A percentile compares a stretch with the other conserved stretches of the same genome.
Evolutionary conservation across 2,329 filamentous ascomycete species (phyloP).

Genomic region (Bipolaris victoriae): DNA sequence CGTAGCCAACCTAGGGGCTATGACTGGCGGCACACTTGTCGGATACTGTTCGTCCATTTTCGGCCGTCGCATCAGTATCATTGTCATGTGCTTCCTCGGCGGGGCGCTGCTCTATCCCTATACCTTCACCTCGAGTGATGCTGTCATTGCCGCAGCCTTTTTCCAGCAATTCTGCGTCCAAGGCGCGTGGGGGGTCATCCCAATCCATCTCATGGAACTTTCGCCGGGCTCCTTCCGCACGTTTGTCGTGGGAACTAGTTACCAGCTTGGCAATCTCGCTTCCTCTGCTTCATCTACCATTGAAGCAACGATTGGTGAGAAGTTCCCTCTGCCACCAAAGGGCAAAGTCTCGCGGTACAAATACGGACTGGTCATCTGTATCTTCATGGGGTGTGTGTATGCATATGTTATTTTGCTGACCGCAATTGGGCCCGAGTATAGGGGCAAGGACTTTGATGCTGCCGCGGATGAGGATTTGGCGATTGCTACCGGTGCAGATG

Average conservation of each 20-base stretch:
- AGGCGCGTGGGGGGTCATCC: conserved; percentile 54
- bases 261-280: conserved; percentile 79
- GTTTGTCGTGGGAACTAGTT: conserved; percentile 74
- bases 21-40: conserved; percentile 54
- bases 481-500: conserved; percentile 26
- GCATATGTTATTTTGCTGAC: conserved; percentile 67
- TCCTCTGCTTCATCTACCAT: conserved; percentile 75
- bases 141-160: conserved; percentile 79
- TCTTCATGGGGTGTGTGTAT: conserved; percentile 88
- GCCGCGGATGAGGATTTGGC: conserved; percentile 44
- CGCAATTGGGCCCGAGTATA: conserved; percentile 64
- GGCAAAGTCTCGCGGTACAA: conserved; percentile 46
- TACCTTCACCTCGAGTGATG: conserved; percentile 67
- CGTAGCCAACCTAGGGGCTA: conserved; percentile 58
- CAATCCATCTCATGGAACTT: conserved; percentile 78
- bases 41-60: conserved; percentile 56
- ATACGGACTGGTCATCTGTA: conserved; percentile 85
- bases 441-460: conserved; percentile 44
- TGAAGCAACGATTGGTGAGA: conserved; percentile 75
- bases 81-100: conserved; percentile 63
- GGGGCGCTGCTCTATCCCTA: conserved; percentile 85
- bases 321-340: conserved; percentile 70
- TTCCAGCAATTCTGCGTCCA: conserved; percentile 67
- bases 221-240: conserved; percentile 75
- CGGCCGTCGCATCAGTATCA: conserved; percentile 56